phyloP scores from a whole-genome alignment of 805 yeast genomes.

The Lipomyces orientalis region DNA sequence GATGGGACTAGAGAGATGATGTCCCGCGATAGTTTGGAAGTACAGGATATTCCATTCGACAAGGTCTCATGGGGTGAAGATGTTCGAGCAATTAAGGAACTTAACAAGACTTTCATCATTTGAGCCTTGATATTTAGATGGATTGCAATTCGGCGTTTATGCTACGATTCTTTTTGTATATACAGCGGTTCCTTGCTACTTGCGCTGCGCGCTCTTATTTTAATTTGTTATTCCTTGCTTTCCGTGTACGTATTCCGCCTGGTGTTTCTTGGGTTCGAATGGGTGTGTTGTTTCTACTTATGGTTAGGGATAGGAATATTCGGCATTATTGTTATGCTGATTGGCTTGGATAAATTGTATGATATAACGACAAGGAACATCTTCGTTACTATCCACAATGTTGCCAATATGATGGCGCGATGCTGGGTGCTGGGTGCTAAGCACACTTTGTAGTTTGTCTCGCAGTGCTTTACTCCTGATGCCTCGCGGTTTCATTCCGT shows the following conservation, averaged over 20 bases:
- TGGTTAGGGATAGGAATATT: background rate
- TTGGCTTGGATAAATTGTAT: slow-evolving; percentile 1
- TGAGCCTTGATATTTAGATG: slow-evolving; percentile 6
- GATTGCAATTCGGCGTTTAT: background rate
- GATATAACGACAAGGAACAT: background rate
- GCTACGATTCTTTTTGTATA: background rate
- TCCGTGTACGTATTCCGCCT: background rate
- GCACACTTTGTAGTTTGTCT: no score
- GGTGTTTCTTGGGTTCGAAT: background rate
- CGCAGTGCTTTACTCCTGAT: no score
- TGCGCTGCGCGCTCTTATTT: background rate
- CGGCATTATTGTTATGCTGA: background rate
- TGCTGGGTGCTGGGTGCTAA: no score
- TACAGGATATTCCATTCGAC: slow-evolving; percentile 41
- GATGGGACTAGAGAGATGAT: slow-evolving; percentile 17
- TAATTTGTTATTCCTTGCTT: background rate
- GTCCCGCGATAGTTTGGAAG: slow-evolving; percentile 14
- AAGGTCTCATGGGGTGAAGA: slow-evolving; percentile 44
- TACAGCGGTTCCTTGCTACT: background rate
- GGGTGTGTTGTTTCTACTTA: background rate
- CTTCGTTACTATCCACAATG: background rate
- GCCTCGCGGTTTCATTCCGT: no score
- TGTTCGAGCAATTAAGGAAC: slow-evolving; percentile 42
- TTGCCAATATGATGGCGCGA: background rate
- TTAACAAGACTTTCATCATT: slow-evolving; percentile 40